Base-by-base conservation (phyloP, 768 basidiomycete genomes). In the Amanita subjunquillea region DNA sequence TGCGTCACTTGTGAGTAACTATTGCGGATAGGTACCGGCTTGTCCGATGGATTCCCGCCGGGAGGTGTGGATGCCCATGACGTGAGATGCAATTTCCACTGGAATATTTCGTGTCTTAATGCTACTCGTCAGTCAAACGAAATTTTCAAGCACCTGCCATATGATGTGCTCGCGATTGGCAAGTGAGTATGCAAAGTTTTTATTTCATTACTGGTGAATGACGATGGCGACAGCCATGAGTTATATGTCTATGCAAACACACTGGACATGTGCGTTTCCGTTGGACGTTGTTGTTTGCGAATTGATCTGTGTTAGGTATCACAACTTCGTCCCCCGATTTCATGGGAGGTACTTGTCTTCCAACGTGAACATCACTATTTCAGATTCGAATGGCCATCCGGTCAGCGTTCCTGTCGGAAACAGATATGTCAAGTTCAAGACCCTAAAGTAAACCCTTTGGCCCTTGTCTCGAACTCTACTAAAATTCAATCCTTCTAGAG, bases 131-230 rank as follows among this genome's bases (percentile, higher is more conserved):
- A 87, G 84, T 68, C 86, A n/a, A 89, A 90, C 65, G 69, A 84
- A 60, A 83, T 91, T 64, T 71, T 93, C 56, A 67, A 77, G 20
- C 67, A 78, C 51, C 71, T 94, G 17, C 85, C 85, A 0, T 94
- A 91, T 60, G 92, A 95, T 61, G 60, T 91, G 2, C 77, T 92
- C 62, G 69, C 88, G 2, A 90, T 92, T 48, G 91, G 92, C 61
- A 94, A 93, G 80, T 84, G 60, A 38, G 85, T 65, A 20, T 7
- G 20, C 7, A 22, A 13, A 29, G 7, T 27, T 23, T 17, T 17
- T 41, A 8, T 5, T 38, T 8, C 7, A 4, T 15, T 43, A 12
- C 17, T 13, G 13, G 30, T 41, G 12, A 37, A 40, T 32, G 37
- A 27, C 17, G 12, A 13, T 41, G 36, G 17, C 34, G 13, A 40